A percentile compares a stretch with the other conserved stretches of the same genome.
These are phyloP conservation scores for Rhizopogon sp. DNA, from an alignment of 768 basidiomycete species.

Conservation along the genomic window DNA sequence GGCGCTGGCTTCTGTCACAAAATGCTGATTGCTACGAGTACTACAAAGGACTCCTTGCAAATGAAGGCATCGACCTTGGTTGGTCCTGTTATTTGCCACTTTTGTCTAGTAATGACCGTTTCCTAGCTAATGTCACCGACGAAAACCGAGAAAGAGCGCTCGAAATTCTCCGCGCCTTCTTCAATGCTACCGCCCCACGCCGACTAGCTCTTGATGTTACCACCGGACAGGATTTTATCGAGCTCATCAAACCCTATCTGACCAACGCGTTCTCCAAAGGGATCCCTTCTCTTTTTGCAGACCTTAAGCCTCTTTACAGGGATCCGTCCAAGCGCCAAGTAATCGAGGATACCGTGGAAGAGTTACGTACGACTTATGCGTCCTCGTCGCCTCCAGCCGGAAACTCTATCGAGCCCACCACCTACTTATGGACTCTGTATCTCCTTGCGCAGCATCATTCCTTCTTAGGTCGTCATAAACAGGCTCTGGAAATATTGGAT, in stretches of 20 bases:
- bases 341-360: constrained; percentile 68
- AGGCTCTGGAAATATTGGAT: constrained; percentile 59
- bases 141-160: constrained; percentile 51
- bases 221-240: constrained; percentile 65
- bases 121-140: constrained; percentile 40
- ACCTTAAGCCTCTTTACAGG: constrained; percentile 80
- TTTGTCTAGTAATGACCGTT: neutral
- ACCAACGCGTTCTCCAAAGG: constrained; percentile 70
- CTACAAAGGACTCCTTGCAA: constrained; percentile 67
- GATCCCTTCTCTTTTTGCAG: constrained; percentile 89
- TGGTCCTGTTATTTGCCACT: neutral
- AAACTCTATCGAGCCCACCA: constrained; percentile 51
- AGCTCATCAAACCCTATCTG: constrained; percentile 64
- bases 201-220: constrained; percentile 72
- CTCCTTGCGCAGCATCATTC: constrained; percentile 91
- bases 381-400: constrained; percentile 16
- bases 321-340: constrained; percentile 57
- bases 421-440: constrained; percentile 92
- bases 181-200: constrained; percentile 62
- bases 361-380: constrained; percentile 32
- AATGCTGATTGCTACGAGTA: constrained; percentile 83
- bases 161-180: constrained; percentile 52
- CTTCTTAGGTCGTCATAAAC: constrained; percentile 40
- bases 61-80: constrained; percentile 67
- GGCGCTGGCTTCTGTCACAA: constrained; percentile 74